Evolutionary conservation across 2,329 filamentous ascomycete genomes (phyloP), one percentile per base, ranked within the genome.

Genomic region (Volutella citrinella): DNA sequence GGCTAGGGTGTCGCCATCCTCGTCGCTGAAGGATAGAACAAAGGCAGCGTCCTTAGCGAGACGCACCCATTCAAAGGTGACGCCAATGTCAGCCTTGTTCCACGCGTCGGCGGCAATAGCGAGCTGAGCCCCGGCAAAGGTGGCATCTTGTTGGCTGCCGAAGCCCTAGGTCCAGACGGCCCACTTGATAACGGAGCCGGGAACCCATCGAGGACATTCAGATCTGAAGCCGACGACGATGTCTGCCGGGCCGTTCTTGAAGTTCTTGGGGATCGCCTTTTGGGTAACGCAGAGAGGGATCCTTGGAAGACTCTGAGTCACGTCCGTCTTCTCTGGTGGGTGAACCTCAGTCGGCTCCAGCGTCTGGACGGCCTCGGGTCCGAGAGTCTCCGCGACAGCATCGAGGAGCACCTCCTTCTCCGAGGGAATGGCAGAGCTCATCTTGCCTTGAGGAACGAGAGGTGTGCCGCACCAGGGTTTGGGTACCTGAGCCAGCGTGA

Each of bases 231-330:
- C 32, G 8, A 34, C 25, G 9, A 28, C 10, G 19, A 34, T 34
- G 6, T 34, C 24, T 3, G 15, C n/a, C 17, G 32, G 32, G 7
- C 25, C 25, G 19, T 34, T 34, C 5, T 10, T 19, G 20, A 34
- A 18, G 17, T 18, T 28, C 5, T 14, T 14, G 12, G 32, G 32
- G 8, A n/a, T 17, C 14, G 14, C 25, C 14, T 13, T 18, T 26
- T 34, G 32, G 10, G 32, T 34, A 19, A 34, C 29, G 15, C 32
- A 34, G 21, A 21, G 10, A 13, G 32, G 32, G n/a, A n/a, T n/a
- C n/a, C n/a, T n/a, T n/a, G n/a, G n/a, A n/a, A n/a, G n/a, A n/a
- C n/a, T n/a, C n/a, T n/a, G n/a, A n/a, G n/a, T n/a, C n/a, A n/a
- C n/a, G n/a, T n/a, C n/a, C n/a, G n/a, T n/a, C n/a, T n/a, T n/a